phyloP scores from a whole-genome alignment of 2,329 filamentous ascomycete species.

The Diaporthe caulivora region DNA sequence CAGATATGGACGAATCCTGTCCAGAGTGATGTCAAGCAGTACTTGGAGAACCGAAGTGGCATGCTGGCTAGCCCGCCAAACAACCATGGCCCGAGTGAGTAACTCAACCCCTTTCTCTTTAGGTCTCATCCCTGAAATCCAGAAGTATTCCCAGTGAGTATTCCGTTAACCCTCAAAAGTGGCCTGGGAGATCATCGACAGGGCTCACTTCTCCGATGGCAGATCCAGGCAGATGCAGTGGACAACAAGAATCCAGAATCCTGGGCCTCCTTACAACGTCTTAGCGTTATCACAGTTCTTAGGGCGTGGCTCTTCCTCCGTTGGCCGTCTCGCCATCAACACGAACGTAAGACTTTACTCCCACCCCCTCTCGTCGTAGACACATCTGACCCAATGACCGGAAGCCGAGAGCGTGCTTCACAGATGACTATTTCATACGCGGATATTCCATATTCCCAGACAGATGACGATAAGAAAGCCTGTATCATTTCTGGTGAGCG shows the following conservation, averaged over 20 bases:
- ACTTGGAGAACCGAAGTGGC: neutral
- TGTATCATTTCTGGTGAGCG: neutral
- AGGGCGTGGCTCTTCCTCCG: neutral
- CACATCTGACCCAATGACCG: neutral
- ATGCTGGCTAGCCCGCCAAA: conserved; percentile 11
- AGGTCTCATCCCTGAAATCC: neutral
- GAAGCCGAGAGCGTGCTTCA: neutral
- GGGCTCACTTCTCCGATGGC: conserved; percentile 5
- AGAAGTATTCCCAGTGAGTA: no score
- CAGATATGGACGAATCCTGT: conserved; percentile 9
- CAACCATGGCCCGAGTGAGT: conserved; percentile 11
- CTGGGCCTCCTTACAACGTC: neutral
- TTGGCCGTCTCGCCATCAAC: conserved; percentile 1
- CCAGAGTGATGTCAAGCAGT: conserved; percentile 10
- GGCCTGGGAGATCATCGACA: conserved; percentile 7
- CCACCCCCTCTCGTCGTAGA: no score
- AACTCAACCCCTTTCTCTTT: neutral
- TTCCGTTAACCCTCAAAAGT: neutral
- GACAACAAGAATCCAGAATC: conserved; percentile 5
- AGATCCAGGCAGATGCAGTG: conserved; percentile 14
- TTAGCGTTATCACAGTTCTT: neutral
- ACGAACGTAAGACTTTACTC: neutral
- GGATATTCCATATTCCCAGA: neutral
- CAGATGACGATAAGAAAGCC: conserved; percentile 10
- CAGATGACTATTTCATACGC: conserved; percentile 17